Evolutionary conservation across 164 flowering plant genomes (phyloP).

Genomic region (Berberis vulgaris): DNA sequence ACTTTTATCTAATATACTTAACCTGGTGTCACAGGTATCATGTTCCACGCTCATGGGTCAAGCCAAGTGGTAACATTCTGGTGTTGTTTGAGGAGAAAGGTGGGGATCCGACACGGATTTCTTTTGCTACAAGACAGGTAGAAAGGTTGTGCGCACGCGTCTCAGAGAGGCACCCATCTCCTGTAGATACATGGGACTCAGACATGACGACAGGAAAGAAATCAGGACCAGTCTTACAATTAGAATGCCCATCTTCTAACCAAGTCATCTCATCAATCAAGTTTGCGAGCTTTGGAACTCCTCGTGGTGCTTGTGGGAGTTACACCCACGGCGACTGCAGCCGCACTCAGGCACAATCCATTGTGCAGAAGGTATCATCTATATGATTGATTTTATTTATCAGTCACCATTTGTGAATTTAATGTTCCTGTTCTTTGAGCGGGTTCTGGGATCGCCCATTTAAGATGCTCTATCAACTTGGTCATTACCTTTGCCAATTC

Average conservation of each 20-base stretch:
- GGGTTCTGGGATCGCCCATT: too few species aligned
- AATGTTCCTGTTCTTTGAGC: neutral
- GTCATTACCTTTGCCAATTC: too few species aligned
- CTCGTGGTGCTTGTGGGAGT: slow-evolving; percentile 70
- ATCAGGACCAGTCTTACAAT: slow-evolving; percentile 41
- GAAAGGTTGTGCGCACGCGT: slow-evolving; percentile 56
- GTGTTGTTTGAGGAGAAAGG: slow-evolving; percentile 89
- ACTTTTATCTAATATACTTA: neutral
- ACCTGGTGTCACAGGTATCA: slow-evolving; percentile 51
- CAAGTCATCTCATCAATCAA: slow-evolving; percentile 73
- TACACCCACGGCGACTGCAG: slow-evolving; percentile 69
- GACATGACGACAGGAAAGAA: slow-evolving; percentile 20
- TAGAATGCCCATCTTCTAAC: slow-evolving; percentile 56
- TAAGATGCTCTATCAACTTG: too few species aligned
- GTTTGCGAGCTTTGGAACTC: slow-evolving; percentile 94
- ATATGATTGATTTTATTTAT: neutral
- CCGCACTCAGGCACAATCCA: slow-evolving; percentile 45
- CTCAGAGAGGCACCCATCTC: slow-evolving; percentile 67
- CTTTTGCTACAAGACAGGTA: slow-evolving; percentile 40
- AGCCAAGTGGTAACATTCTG: slow-evolving; percentile 56
- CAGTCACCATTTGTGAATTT: too few species aligned
- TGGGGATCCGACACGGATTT: slow-evolving; percentile 69
- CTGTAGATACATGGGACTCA: slow-evolving; percentile 60
- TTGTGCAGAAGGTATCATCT: slow-evolving; percentile 53
- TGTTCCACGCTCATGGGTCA: slow-evolving; percentile 80